Base-by-base conservation (phyloP, 2,329 filamentous ascomycete species). In the Fusarium sp. region DNA sequence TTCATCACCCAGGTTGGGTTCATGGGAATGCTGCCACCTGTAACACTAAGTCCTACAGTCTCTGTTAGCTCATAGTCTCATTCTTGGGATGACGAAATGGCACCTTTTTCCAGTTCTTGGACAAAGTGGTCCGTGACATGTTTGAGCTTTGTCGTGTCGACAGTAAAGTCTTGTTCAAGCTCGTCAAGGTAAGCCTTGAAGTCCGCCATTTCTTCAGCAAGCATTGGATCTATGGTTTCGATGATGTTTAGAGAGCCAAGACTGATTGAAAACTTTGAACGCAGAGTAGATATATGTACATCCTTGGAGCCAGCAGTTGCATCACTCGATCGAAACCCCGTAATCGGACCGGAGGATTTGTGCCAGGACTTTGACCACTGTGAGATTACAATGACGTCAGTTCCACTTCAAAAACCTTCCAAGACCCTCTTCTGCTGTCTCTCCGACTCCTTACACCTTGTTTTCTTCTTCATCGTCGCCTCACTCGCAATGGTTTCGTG, bases 1-100 rank as follows among this genome's bases (percentile, higher is more conserved):
- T 62, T 37, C 45, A 39, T 62, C 3, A 62, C 59, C 56, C 59
- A 60, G 7, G 59, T 62, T n/a, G 59, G 59, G n/a, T 61, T 62
- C 59, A 62, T 62, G 1, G 59, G 59, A 5, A 62, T 62, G 16
- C 28, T 62, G 1, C 59, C 59, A 0, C 59, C 56, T 14, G n/a
- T n/a, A 0, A 62, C 31, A 12, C 59, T 62, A 11, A 62, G 6
- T 0, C 59, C 56, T 62, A 10, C 5, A 7, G 7, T 11, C 0
- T 18, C 5, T 16, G n/a, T 62, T 26, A 62, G 56, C 12, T 5
- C 10, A 4, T 4, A 7, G 3, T 10, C 3, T 6, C 2, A 5
- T 19, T 2, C 2, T 16, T 5, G 1, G 7, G 3, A 37, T 37
- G 34, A 11, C 34, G 2, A 6, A 14, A 4, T n/a, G 4, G 6